Conservation (phyloP, 139 green algal genomes). For the Micractinium sp. region DNA sequence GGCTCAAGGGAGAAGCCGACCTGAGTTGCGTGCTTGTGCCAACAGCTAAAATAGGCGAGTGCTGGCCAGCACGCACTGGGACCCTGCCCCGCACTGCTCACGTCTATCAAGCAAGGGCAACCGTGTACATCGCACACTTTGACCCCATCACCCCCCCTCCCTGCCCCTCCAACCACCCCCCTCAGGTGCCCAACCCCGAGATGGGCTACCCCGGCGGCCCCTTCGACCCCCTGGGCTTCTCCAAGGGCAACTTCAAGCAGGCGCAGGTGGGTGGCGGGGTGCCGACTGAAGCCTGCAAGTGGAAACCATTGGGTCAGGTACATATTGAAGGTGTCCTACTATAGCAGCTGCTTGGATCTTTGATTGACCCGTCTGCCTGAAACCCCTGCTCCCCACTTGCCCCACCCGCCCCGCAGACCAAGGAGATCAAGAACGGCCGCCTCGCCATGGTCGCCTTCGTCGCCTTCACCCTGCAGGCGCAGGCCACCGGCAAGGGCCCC, state of each 20-base stretch:
- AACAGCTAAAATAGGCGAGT: too few relatives aligned
- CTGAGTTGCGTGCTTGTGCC: too few relatives aligned
- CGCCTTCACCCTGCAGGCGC: slow-evolving; percentile 60
- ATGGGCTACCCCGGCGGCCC: slow-evolving; percentile 77
- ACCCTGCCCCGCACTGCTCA: too few relatives aligned
- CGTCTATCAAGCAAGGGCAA: too few relatives aligned
- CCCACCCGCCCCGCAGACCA: slow-evolving; percentile 58
- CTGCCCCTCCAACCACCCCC: too few relatives aligned
- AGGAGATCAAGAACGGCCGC: slow-evolving; percentile 98
- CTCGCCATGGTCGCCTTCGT: slow-evolving; percentile 95
- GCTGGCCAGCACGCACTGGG: too few relatives aligned
- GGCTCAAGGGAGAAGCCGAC: too few relatives aligned
- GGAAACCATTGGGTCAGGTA: background rate
- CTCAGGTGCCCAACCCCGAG: slow-evolving; percentile 34
- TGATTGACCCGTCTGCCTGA: slow-evolving; percentile 34
- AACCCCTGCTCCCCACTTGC: background rate
- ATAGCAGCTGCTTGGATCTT: background rate
- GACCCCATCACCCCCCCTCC: too few relatives aligned
- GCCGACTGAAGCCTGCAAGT: too few relatives aligned
- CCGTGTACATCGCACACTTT: too few relatives aligned
- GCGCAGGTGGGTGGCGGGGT: background rate
- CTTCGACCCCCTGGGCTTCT: slow-evolving; percentile 91
- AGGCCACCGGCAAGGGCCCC: slow-evolving; percentile 67
- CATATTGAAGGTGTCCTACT: background rate
- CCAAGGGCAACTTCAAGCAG: slow-evolving; percentile 82